phyloP scores from a whole-genome alignment of 1,284 basidiomycete species.

The Moesziomyces parantarcticus region DNA sequence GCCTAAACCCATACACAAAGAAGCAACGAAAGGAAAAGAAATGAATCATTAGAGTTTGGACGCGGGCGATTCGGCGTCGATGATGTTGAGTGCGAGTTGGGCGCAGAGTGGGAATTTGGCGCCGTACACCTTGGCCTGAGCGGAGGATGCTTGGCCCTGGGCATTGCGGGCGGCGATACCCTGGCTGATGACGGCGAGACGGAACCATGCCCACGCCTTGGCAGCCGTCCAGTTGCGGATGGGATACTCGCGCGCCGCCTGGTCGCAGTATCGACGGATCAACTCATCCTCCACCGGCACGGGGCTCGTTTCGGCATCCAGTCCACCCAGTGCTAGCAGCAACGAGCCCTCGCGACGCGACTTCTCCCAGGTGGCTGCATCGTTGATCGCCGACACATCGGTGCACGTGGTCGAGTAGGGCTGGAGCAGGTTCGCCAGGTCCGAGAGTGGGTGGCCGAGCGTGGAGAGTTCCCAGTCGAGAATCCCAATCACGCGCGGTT shows the following conservation, averaged over 20 bases:
- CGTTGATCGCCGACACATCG: constrained; percentile 16
- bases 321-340: constrained; percentile 65
- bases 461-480: constrained; percentile 97
- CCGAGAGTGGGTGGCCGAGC: constrained; percentile 75
- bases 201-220: constrained; percentile 86
- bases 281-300: constrained; percentile 77
- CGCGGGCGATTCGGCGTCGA: constrained; percentile 13
- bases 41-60: constrained; percentile 18
- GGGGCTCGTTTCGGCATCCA: constrained; percentile 71
- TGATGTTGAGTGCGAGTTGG: constrained; percentile 17
- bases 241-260: constrained; percentile 76
- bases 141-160: constrained; percentile 85
- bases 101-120: constrained; percentile 54
- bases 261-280: constrained; percentile 79
- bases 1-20: not conserved
- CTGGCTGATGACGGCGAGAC: constrained; percentile 87
- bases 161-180: constrained; percentile 91
- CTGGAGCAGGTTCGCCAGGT: constrained; percentile 87
- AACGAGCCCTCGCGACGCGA: constrained; percentile 23
- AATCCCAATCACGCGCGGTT: constrained; percentile 91
- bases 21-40: too few relatives aligned
- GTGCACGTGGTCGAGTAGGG: constrained; percentile 69
- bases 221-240: constrained; percentile 80
- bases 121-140: constrained; percentile 68
- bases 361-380: constrained; percentile 18